phyloP scores from a whole-genome alignment of 495 filamentous ascomycete species.

The Apiosordaria backusii region DNA sequence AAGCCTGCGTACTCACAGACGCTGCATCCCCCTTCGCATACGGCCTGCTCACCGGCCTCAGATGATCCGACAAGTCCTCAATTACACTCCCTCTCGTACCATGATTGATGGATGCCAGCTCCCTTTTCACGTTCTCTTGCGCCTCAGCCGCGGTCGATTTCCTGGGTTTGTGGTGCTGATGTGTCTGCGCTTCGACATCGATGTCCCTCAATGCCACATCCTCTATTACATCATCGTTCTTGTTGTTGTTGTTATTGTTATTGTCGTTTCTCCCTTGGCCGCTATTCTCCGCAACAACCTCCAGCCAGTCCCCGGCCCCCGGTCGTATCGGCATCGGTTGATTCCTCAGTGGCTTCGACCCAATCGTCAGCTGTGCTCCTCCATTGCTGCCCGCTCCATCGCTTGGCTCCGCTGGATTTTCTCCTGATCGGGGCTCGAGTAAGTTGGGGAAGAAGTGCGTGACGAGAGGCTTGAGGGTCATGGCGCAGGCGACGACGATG shows the following conservation, averaged over 20 bases:
- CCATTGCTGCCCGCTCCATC: neutral
- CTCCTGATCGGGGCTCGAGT: constrained; percentile 3
- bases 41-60: neutral
- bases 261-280: neutral
- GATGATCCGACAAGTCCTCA: neutral
- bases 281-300: neutral
- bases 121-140: neutral
- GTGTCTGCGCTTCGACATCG: neutral
- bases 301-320: constrained; percentile 10
- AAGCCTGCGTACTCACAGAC: constrained; percentile 9
- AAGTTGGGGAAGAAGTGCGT: constrained; percentile 20
- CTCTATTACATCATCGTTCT: neutral
- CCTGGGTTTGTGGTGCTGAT: neutral
- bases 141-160: neutral
- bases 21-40: constrained; percentile 4
- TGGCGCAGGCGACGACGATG: constrained; percentile 27
- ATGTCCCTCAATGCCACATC: constrained; percentile 10
- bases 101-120: neutral
- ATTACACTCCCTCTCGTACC: neutral
- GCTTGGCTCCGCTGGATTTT: neutral
- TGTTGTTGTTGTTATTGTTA: neutral
- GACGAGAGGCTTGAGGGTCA: constrained; percentile 32
- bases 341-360: constrained; percentile 24
- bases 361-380: constrained; percentile 23
- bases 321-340: constrained; percentile 15